Base-by-base conservation (phyloP, 2,329 filamentous ascomycete genomes). In the Cyphellophora europaea region DNA sequence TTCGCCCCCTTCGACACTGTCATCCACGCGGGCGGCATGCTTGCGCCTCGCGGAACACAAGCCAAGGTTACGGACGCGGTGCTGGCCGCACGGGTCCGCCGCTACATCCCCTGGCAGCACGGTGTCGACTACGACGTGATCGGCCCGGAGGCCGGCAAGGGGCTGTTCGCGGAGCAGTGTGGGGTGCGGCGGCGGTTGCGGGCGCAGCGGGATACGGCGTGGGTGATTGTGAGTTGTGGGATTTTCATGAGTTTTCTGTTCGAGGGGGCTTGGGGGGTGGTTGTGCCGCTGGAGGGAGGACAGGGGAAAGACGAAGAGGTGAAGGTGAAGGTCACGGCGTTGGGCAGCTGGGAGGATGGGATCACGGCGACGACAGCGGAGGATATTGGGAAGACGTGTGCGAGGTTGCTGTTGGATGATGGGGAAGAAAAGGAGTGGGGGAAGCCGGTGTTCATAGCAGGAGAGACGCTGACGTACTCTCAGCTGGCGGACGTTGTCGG, bases 191-290 rank as follows among this genome's bases (percentile, higher is more conserved):
- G 57, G 13, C 35, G 72, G 13, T 56, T 82, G 5, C 55, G 72
- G 1, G 53, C 44, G 1, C 70, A 78, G 49, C 35, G 43, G 0
- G 32, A 18, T 3, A 71, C 69, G 4, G 57, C 62, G 17, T 85
- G 79, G 80, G 62, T 69, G 3, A 69, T 84, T 38, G 62, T 84
- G 1, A 77, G 72, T n/a, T 79, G 76, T 10, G 80, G 79, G 0
- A 62, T 85, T 42, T 85, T 84, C 48, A 79, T 73, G 59, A 78
- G 71, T 44, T 85, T 84, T 48, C 49, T 85, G 12, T 83, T 85
- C 48, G 65, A 76, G 38, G 50, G 58, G 2, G 66, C 54, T 2
- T 84, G 81, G 56, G 79, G 77, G 0, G 65, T 82, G 4, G 74
- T 84, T 0, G 69, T 77, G 47, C 41, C 69, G 0, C 37, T 46